These are phyloP conservation scores for Chrysosphaeria jannelii DNA, from an alignment of 2,329 filamentous ascomycete species.

Conservation along the genomic window DNA sequence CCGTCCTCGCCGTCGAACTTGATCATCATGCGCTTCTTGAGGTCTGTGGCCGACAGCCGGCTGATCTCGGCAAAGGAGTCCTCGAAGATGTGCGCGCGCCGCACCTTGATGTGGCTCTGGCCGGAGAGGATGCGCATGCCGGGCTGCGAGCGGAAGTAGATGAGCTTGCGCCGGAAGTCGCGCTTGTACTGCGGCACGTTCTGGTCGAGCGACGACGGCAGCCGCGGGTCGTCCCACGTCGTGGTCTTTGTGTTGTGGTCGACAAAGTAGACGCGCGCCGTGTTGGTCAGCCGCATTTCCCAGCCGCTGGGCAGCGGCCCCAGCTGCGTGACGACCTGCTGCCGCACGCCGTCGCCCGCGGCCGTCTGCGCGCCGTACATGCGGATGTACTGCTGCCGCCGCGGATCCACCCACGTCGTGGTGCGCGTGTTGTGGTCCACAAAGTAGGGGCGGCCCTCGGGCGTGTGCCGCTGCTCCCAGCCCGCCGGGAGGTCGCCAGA, in stretches of 20 bases:
- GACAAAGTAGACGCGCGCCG: conserved; percentile 90
- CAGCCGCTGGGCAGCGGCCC: conserved; percentile 87
- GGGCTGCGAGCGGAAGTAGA: conserved; percentile 96
- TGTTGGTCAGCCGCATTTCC: conserved; percentile 99
- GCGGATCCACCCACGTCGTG: conserved; percentile 93
- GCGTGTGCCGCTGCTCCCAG: conserved; percentile 90
- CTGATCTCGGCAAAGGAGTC: conserved; percentile 98
- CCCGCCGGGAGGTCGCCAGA: conserved; percentile 82
- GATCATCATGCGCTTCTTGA: conserved; percentile 98
- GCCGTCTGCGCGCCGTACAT: conserved; percentile 85
- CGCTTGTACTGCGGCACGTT: conserved; percentile 99
- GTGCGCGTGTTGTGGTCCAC: conserved; percentile 96
- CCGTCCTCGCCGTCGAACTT: conserved; percentile 98
- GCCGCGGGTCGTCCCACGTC: conserved; percentile 88
- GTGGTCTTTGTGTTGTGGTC: conserved; percentile 99
- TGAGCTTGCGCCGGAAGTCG: conserved; percentile 90
- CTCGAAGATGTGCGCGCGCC: conserved; percentile 90
- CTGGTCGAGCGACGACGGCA: conserved; percentile 88
- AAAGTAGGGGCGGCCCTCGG: conserved; percentile 84
- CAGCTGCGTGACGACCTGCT: conserved; percentile 89
- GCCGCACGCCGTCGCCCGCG: conserved; percentile 65
- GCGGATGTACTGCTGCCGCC: conserved; percentile 88
- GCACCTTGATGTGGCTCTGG: conserved; percentile 93
- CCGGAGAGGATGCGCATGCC: conserved; percentile 84
- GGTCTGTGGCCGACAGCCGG: conserved; percentile 72